Evolutionary conservation across 116 monocot genomes (phyloP), one percentile per base, ranked within the genome.

Genomic region (Thalassia testudinum): DNA sequence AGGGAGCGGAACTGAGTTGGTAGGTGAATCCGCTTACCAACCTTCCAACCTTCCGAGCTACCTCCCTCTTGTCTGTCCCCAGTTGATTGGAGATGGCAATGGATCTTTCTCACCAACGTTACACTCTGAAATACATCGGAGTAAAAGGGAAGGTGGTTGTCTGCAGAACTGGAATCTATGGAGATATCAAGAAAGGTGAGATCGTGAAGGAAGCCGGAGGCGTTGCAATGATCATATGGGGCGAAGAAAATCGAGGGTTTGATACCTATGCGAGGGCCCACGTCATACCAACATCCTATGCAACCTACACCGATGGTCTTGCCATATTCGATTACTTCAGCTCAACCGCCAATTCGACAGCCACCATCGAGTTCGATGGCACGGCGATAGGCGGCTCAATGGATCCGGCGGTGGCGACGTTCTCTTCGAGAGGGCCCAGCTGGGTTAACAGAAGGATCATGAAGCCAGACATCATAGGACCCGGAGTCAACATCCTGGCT

Each of bases 21-120:
- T n/a, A n/a, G n/a, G n/a, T n/a, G n/a, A n/a, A n/a, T n/a, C n/a
- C n/a, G n/a, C n/a, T n/a, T n/a, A n/a, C n/a, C n/a, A n/a, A n/a
- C n/a, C n/a, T n/a, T n/a, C n/a, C n/a, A n/a, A n/a, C n/a, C n/a
- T n/a, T n/a, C n/a, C n/a, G n/a, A n/a, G 24, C 83, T 80, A 50
- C 26, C 53, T 24, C 62, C 80, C 1, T 83, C 83, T 0, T 89
- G 89, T 83, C 71, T 89, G 42, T 30, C 63, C 59, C 79, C 83
- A 10, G 80, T 83, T 54, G 89, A 76, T 10, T 83, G 77, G 8
- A 69, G 89, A 10, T 66, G 62, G 12, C 77, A 83, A 60, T 71
- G 80, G 16, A 50, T 28, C 10, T 65, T 89, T 49, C 68, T 62
- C 0, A 61, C 77, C 11, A 67, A 71, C 16, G 25, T 82, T 16